Conservation (phyloP, 331 rosid genomes). For the Dryas integrifolia region DNA sequence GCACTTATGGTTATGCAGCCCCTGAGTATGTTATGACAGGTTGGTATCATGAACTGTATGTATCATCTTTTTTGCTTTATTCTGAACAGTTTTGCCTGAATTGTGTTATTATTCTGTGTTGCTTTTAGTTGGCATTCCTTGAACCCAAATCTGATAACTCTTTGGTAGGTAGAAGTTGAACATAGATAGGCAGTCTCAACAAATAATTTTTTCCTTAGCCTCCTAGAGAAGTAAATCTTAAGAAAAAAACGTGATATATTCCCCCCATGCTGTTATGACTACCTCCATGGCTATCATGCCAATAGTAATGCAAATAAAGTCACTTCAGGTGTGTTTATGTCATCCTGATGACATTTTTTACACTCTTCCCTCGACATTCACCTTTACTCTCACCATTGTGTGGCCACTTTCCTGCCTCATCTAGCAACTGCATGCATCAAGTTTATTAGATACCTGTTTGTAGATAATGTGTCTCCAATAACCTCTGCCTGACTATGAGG, state of each 20-base stretch:
- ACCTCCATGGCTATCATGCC: not conserved
- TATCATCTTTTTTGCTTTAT: not conserved
- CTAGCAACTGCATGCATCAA: too few species aligned
- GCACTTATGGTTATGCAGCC: constrained; percentile 68
- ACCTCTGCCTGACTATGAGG: too few species aligned
- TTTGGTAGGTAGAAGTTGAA: not conserved
- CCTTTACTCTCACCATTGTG: too few species aligned
- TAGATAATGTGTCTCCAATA: too few species aligned
- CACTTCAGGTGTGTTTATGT: too few species aligned
- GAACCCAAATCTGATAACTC: not conserved
- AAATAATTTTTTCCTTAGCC: not conserved
- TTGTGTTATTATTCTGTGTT: not conserved
- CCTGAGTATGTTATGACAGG: constrained; percentile 67
- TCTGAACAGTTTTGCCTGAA: not conserved
- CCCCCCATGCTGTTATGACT: not conserved
- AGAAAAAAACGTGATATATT: too few species aligned
- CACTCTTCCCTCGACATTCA: too few species aligned
- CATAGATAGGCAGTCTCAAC: not conserved
- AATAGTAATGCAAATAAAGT: not conserved
- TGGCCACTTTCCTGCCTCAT: too few species aligned
- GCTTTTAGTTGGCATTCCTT: not conserved
- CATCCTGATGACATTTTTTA: too few species aligned
- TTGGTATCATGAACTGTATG: constrained; percentile 28
- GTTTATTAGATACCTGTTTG: too few species aligned
- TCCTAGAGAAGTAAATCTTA: not conserved